phyloP scores from a whole-genome alignment of 2,329 filamentous ascomycete genomes.

The Microascus cirrosus region DNA sequence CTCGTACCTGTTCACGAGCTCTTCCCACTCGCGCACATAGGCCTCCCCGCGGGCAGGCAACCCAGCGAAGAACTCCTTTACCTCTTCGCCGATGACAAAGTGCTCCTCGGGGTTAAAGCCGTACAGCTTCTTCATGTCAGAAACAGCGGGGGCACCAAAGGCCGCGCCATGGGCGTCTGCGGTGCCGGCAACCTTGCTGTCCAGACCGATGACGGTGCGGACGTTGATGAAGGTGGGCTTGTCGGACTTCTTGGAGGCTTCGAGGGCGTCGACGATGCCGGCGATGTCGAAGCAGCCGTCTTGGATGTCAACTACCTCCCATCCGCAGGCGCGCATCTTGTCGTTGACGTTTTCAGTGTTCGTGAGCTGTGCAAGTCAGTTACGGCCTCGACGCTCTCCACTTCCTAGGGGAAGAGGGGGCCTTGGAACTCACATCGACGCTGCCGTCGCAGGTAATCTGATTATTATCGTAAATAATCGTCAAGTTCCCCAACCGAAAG shows the following conservation, averaged over 20 bases:
- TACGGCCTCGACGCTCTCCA: not conserved
- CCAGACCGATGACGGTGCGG: conserved; percentile 93
- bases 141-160: conserved; percentile 86
- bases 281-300: conserved; percentile 85
- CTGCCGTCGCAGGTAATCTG: conserved; percentile 92
- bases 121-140: conserved; percentile 88
- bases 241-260: conserved; percentile 74
- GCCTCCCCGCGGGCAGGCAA: conserved; percentile 77
- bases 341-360: conserved; percentile 96
- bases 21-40: conserved; percentile 88
- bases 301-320: conserved; percentile 76
- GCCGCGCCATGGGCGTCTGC: conserved; percentile 93
- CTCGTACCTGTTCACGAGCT: conserved; percentile 79
- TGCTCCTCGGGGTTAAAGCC: conserved; percentile 91
- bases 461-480: conserved; percentile 97
- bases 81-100: conserved; percentile 87
- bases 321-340: conserved; percentile 94
- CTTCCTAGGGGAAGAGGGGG: not conserved
- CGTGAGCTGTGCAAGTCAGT: conserved; percentile 61
- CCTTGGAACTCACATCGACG: conserved; percentile 40
- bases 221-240: conserved; percentile 97
- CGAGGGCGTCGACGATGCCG: conserved; percentile 79
- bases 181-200: conserved; percentile 86
- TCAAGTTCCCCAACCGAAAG: conserved; percentile 94
- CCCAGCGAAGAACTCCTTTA: conserved; percentile 85